Base-by-base conservation (phyloP, 441 rosid genomes). In the Syzygium malaccense region DNA sequence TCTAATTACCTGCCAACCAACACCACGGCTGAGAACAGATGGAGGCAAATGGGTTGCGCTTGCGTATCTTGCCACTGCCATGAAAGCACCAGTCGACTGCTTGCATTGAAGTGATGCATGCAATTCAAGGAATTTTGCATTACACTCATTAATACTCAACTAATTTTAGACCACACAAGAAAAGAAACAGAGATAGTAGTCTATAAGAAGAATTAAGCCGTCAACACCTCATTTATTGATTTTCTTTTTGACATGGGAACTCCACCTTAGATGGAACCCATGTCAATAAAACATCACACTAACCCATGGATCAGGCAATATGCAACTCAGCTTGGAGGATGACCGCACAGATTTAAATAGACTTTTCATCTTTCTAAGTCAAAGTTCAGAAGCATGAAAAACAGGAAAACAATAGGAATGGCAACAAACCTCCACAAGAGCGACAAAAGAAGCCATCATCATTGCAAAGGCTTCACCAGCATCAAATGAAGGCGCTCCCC, bases 381-480 rank as follows among this genome's bases (percentile, higher is more conserved):
- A 20, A 68, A 85, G 58, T 71, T 55, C 86, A 66, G 55, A 86
- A 86, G 85, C 87, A 88, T 85, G 26, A 55, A 45, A 87, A 90
- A 26, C 20, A 20, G 71, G 87, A 89, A 75, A 75, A 75, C 9
- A 75, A 12, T 20, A 75, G 83, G 1, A 75, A 41, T 23, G 83
- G 87, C 54, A 86, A 68, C 91, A 89, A 87, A 96, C 99, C 98
- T 98, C 99, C 45, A 96, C 97, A 89, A 96, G 98, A 66, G 99
- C 98, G 90, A 98, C 99, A 92, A 98, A 95, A 55, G 99, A 93
- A 90, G 99, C 95, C 99, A 96, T 95, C 99, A 98, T 96, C 99
- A 98, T 98, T 86, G 99, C 99, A 93, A 98, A 98, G 89, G 98
- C 98, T 93, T 98, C 99, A 56, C 99, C 99, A 88, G 99, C 99